These are phyloP conservation scores for Acer saccharum DNA, from an alignment of 345 rosid species.

Conservation along the genomic window DNA sequence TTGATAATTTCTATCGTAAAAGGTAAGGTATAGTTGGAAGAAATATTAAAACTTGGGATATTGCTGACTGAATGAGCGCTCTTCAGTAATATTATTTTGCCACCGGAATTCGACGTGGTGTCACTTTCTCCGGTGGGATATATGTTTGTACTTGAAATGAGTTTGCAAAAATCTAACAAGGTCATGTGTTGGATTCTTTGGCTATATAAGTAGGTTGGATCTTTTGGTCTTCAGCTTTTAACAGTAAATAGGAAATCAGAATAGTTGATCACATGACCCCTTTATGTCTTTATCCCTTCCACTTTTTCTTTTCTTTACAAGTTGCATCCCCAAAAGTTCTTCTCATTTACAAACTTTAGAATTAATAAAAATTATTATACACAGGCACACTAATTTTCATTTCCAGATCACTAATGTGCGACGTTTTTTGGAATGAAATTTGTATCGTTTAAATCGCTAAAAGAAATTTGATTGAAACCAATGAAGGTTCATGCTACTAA, in stretches of 20 bases:
- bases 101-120: too few species aligned
- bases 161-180: constrained; percentile 33
- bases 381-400: too few species aligned
- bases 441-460: background rate
- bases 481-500: too few species aligned
- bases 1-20: too few species aligned
- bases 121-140: constrained; percentile 12
- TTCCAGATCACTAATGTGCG: background rate
- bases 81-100: too few species aligned
- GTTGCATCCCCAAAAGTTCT: constrained; percentile 1
- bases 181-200: constrained; percentile 48
- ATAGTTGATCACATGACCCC: constrained; percentile 32
- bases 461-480: too few species aligned
- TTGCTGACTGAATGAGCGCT: too few species aligned
- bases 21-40: background rate
- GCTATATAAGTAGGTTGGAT: constrained; percentile 26
- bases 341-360: background rate
- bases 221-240: constrained; percentile 30
- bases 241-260: background rate
- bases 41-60: background rate
- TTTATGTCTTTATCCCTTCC: background rate
- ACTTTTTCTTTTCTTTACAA: constrained; percentile 7
- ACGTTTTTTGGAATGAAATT: background rate
- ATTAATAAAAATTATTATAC: background rate
- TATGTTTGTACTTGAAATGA: constrained; percentile 16